Percentiles rank a stretch among this genome's conserved stretches.
Evolutionary conservation across 1,139 yeast genomes (phyloP).

Genomic region (Debaryomyces robertsiae): DNA sequence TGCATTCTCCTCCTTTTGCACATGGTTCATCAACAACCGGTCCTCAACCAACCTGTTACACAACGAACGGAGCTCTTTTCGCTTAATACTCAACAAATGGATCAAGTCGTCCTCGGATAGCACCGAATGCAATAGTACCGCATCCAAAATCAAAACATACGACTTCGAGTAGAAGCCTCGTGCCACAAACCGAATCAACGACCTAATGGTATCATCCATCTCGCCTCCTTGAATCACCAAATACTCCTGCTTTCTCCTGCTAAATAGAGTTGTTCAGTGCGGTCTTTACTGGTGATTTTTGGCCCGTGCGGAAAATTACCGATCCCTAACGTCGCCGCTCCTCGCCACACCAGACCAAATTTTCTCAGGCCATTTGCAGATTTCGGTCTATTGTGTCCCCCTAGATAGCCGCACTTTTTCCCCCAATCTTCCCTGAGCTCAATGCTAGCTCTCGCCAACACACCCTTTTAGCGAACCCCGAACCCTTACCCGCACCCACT

Average conservation of each 20-base stretch:
- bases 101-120: conserved; percentile 92
- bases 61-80: conserved; percentile 82
- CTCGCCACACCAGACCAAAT: no score
- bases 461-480: not conserved
- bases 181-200: conserved; percentile 60
- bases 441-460: not conserved
- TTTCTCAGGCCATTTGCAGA: no score
- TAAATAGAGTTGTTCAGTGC: not conserved
- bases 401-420: not conserved
- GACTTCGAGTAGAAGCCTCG: conserved; percentile 87
- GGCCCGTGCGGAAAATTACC: conserved; percentile 4
- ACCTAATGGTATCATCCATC: conserved; percentile 48
- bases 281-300: not conserved
- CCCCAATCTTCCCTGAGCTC: no score
- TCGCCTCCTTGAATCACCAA: conserved; percentile 1
- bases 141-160: conserved; percentile 84
- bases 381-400: no score
- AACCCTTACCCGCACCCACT: no score
- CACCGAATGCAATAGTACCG: conserved; percentile 86
- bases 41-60: conserved; percentile 86
- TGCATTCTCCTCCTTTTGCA: conserved; percentile 81
- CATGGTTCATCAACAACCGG: conserved; percentile 63
- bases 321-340: not conserved
- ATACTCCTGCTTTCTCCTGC: no score
- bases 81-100: conserved; percentile 75